Evolutionary conservation across 177 flowering plant genomes (phyloP), one percentile per base, ranked within the genome.

Genomic region (Vitis hybrid): DNA sequence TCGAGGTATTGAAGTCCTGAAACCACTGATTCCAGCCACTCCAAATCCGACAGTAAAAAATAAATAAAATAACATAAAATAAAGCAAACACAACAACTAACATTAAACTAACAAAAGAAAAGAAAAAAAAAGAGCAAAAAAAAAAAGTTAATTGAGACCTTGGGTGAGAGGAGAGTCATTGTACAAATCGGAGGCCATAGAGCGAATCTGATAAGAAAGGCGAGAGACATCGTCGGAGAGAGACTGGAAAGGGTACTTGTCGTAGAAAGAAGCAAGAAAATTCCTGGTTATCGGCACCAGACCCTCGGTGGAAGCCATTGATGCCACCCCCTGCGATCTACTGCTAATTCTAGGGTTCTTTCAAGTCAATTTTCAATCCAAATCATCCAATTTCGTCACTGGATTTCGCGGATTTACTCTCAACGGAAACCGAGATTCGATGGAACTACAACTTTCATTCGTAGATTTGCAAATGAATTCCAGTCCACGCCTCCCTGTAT

Each of bases 241-340:
- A 56, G 97, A 90, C 2, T 72, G 3, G 55, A 88, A 87, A 0
- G 84, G 87, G 79, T 91, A 85, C 18, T 85, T 89, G 66, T 94
- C 97, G 72, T 94, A 94, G 60, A 82, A 94, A 8, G 92, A 82
- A n/a, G 97, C 81, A 51, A 94, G 75, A 69, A 78, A 91, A 2
- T 67, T 75, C 81, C 97, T 81, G 13, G 98, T 94, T 46, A 94
- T 94, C 2, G 98, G 98, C 70, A 92, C 89, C 80, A 94, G 71
- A 55, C 97, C 98, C 67, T 88, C 93, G 21, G 89, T 91, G 10
- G 94, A 91, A 56, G 93, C 91, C 94, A 91, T 94, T 24, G 60
- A 15, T 13, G 21, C 49, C 46, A 48, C 11, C 46, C 11, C 35
- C 50, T 10, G n/a, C 56, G 56, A 19, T 65, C 40, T 5, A 40